Evolutionary conservation across 805 yeast genomes (phyloP).

Genomic region (Kazachstania kunashirensis): DNA sequence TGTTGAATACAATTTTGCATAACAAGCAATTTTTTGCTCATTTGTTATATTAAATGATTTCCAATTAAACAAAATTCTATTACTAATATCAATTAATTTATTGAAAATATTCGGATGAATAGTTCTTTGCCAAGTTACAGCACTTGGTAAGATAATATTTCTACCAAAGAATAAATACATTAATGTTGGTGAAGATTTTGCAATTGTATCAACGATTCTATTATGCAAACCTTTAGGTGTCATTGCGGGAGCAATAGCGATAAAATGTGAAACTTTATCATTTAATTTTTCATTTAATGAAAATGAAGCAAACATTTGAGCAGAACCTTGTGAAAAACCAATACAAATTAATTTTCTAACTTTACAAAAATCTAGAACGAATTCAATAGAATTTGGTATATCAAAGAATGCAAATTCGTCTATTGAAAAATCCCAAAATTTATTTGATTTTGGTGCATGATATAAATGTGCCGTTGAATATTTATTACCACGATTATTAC

Average conservation of each 20-base stretch:
- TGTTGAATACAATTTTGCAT: constrained; percentile 81
- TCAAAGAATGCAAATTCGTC: constrained; percentile 90
- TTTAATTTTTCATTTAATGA: constrained; percentile 58
- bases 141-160: constrained; percentile 64
- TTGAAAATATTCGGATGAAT: constrained; percentile 26
- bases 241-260: constrained; percentile 91
- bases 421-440: constrained; percentile 82
- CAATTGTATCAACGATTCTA: constrained; percentile 61
- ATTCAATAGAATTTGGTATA: constrained; percentile 75
- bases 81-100: constrained; percentile 57
- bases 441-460: constrained; percentile 31
- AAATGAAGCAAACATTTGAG: constrained; percentile 82
- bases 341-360: constrained; percentile 48
- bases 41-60: constrained; percentile 55
- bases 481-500: constrained; percentile 88
- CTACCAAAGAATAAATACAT: constrained; percentile 66
- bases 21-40: constrained; percentile 68
- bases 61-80: constrained; percentile 73
- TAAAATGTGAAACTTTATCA: constrained; percentile 42
- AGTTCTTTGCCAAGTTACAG: constrained; percentile 62
- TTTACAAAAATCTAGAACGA: constrained; percentile 47
- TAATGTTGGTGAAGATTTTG: constrained; percentile 66
- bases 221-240: constrained; percentile 81
- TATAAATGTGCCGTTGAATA: constrained; percentile 70
- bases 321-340: constrained; percentile 91